These are phyloP conservation scores for Emergomyces africanus DNA, from an alignment of 2,329 filamentous ascomycete species.

Conservation along the genomic window DNA sequence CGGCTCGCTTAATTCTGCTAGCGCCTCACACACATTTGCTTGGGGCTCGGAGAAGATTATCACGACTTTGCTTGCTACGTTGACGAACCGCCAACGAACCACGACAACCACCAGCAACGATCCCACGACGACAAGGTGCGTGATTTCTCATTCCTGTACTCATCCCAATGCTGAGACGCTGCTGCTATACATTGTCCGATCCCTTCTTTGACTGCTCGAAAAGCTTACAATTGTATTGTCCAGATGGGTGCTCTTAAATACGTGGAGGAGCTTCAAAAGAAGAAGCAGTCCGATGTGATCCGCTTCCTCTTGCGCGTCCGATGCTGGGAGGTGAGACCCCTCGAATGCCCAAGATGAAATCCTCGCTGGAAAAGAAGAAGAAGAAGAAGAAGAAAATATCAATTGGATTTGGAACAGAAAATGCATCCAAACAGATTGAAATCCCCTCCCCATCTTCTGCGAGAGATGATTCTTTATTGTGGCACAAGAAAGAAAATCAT, in stretches of 20 bases:
- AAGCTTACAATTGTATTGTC: conserved; percentile 6
- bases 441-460: conserved; percentile 12
- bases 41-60: conserved; percentile 3
- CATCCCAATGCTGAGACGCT: background rate
- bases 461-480: conserved; percentile 30
- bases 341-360: conserved; percentile 2
- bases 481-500: conserved; percentile 33
- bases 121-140: conserved; percentile 34
- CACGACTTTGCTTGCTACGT: conserved; percentile 15
- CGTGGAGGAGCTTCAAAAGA: conserved; percentile 99
- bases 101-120: conserved; percentile 32
- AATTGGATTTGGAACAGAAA: background rate
- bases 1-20: conserved; percentile 28
- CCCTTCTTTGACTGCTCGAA: background rate
- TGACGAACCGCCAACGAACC: conserved; percentile 28
- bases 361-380: background rate
- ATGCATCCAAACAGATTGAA: background rate
- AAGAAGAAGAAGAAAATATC: background rate
- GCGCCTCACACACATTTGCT: conserved; percentile 31
- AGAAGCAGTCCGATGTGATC: conserved; percentile 99
- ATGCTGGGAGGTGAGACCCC: conserved; percentile 81
- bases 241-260: conserved; percentile 99
- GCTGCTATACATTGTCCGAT: background rate
- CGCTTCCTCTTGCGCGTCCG: conserved; percentile 99
- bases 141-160: background rate